Evolutionary conservation across 202 grass and related monocot genomes (phyloP).

Genomic region (Carex arenaria): DNA sequence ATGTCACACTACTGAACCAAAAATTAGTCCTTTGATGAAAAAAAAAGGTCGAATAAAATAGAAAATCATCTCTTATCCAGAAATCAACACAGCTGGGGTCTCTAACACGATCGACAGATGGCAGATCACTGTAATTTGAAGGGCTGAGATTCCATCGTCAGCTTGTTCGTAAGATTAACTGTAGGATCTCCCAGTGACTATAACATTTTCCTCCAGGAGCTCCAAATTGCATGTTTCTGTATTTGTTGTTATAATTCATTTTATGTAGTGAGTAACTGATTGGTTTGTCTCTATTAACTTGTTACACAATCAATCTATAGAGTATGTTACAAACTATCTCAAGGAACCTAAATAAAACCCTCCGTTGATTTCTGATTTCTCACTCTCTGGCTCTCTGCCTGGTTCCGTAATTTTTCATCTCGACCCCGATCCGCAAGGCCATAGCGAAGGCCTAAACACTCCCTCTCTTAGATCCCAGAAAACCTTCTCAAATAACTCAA

Average conservation of each 20-base stretch:
- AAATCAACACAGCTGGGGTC: neutral
- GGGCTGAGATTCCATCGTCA: neutral
- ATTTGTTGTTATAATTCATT: neutral
- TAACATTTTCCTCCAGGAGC: neutral
- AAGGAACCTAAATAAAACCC: neutral
- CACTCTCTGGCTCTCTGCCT: neutral
- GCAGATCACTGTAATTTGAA: neutral
- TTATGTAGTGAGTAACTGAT: neutral
- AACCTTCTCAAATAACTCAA: neutral
- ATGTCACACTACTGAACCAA: neutral
- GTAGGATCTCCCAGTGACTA: neutral
- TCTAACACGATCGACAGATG: neutral
- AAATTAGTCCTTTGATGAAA: neutral
- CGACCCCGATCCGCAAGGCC: neutral
- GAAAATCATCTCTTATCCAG: neutral
- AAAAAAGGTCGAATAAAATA: neutral
- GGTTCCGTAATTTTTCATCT: neutral
- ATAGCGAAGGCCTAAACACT: constrained; percentile 2
- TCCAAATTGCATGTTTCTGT: neutral
- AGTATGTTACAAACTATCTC: neutral
- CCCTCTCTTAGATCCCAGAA: neutral
- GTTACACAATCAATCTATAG: neutral
- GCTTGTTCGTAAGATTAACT: neutral
- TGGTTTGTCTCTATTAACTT: neutral
- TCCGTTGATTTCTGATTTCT: neutral